Evolutionary conservation across 2,329 filamentous ascomycete species (phyloP).

Genomic region (Clonostachys byssicola): DNA sequence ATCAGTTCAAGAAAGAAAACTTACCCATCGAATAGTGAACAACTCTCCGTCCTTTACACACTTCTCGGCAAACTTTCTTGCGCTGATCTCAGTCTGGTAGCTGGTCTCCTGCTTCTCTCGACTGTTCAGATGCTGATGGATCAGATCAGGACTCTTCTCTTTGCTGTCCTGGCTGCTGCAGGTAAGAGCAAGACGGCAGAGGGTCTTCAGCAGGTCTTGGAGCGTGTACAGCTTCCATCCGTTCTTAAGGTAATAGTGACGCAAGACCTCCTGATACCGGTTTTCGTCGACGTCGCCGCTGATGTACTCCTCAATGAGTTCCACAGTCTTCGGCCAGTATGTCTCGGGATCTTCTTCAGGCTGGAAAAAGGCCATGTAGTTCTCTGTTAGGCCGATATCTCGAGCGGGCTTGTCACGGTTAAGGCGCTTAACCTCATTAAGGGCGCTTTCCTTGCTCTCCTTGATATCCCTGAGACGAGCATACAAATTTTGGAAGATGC

Average conservation of each 20-base stretch:
- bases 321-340: constrained; percentile 82
- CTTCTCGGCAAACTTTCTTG: constrained; percentile 88
- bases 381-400: constrained; percentile 79
- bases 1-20: constrained; percentile 32
- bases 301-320: constrained; percentile 83
- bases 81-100: constrained; percentile 83
- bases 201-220: constrained; percentile 78
- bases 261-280: constrained; percentile 84
- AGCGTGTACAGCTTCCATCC: constrained; percentile 95
- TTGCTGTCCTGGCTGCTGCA: constrained; percentile 84
- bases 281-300: constrained; percentile 76
- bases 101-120: constrained; percentile 82
- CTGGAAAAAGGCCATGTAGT: constrained; percentile 74
- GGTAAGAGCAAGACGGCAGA: constrained; percentile 76
- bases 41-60: constrained; percentile 89
- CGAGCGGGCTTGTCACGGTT: constrained; percentile 75
- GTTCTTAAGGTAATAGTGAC: constrained; percentile 84
- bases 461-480: constrained; percentile 81
- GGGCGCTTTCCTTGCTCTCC: constrained; percentile 68
- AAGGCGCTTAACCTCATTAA: constrained; percentile 68
- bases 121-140: constrained; percentile 79
- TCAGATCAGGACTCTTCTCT: constrained; percentile 89
- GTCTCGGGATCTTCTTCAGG: constrained; percentile 53
- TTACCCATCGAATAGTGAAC: constrained; percentile 86
- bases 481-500: constrained; percentile 88